Evolutionary conservation across 306 rosid genomes (phyloP), one percentile per base, ranked within the genome.

Genomic region (Biancaea sappan): DNA sequence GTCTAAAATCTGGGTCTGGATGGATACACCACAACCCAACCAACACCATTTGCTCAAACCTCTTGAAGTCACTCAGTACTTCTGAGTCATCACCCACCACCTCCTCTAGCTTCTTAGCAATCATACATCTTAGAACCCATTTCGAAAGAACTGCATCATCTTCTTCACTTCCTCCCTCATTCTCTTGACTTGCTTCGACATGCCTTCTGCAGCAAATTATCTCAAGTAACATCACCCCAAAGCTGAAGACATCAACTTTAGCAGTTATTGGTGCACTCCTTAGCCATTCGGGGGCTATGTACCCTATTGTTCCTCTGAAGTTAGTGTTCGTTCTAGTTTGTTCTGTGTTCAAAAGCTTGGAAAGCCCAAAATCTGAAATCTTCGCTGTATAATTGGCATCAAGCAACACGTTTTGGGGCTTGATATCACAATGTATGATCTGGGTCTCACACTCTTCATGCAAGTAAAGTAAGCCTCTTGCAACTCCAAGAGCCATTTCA

Each of bases 371-470:
- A 65, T 81, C 84, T 21, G 83, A 34, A 59, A 82, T 82, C 66
- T 82, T 78, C 38, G 83, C 74, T 2, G 58, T 63, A 70, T 73
- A 47, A 37, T 73, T 69, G 63, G 73, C 74, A 54, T 78, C 86
- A 22, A 82, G 80, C 43, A 82, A 63, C 65, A 82, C 83, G 53
- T 82, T 82, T 31, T 82, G 74, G 0, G 86, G 80, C 53, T 82
- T 82, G 51, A 78, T 82, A 47, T 82, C 86, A 35, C 83, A 82
- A 54, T 82, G 83, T 73, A 82, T 82, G 80, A 82, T 69, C 21
- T 74, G 75, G 8, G 77, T 74, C 58, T 78, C 77, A 65, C 83
- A 78, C 57, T 69, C 83, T 38, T 78, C 80, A 9, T 82, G 78
- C 80, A 82, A 74, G 67, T 57, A 78, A 63, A 74, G 71, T 24